Evolutionary conservation across 106 monocot species (phyloP).

Genomic region (Chionographis japonica): DNA sequence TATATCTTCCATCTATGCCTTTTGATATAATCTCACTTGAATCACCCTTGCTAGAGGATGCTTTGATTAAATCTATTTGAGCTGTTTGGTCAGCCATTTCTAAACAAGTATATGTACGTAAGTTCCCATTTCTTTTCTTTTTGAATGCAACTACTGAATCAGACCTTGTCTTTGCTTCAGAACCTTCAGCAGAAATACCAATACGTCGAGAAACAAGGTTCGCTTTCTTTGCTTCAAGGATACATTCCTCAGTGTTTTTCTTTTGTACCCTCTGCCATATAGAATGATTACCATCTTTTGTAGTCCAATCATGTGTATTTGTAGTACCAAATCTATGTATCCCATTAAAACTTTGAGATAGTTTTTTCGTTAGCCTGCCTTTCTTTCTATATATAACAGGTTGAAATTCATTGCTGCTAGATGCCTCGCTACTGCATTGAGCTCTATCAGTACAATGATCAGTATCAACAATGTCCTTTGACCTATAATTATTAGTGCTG

Average conservation of each 20-base stretch:
- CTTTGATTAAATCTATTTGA: not conserved
- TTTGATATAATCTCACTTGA: conserved; percentile 8
- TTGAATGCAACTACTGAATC: not conserved
- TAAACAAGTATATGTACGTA: conserved; percentile 3
- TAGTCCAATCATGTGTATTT: not conserved
- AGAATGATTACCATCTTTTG: conserved; percentile 15
- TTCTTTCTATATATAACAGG: conserved; percentile 6
- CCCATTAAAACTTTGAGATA: not conserved
- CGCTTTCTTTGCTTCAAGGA: too few species aligned
- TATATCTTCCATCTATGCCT: not conserved
- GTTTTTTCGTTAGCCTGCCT: conserved; percentile 14
- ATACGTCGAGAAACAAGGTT: too few species aligned
- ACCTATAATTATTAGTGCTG: not conserved
- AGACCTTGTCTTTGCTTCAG: not conserved
- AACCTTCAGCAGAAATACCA: not conserved
- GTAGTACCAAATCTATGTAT: not conserved
- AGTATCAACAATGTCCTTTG: conserved; percentile 5
- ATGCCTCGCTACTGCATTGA: conserved; percentile 7
- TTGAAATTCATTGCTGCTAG: conserved; percentile 7
- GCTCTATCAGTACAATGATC: conserved; percentile 6
- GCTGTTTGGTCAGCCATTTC: conserved; percentile 1
- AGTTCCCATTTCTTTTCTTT: not conserved
- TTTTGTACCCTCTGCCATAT: conserved; percentile 38
- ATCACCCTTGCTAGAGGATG: not conserved
- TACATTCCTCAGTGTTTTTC: conserved; percentile 5